Percentiles rank a stretch among this genome's conserved stretches.
Evolutionary conservation across 2,329 filamentous ascomycete genomes (phyloP).

Genomic region (Aspergillus sp.): DNA sequence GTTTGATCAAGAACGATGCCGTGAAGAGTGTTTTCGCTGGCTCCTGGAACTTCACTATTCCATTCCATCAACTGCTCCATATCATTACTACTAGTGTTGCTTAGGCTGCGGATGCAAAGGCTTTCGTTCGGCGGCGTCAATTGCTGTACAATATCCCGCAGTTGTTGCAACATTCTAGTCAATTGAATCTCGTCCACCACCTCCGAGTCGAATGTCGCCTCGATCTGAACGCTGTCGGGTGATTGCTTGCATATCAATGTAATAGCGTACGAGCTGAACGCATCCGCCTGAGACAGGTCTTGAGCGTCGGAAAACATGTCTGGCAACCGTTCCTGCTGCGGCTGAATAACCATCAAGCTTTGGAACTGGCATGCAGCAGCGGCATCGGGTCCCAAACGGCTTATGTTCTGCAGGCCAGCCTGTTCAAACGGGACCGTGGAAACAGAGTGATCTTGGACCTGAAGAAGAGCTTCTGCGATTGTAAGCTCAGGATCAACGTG

Average conservation of each 20-base stretch:
- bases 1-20: constrained; percentile 33
- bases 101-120: neutral
- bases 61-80: neutral
- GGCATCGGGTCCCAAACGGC: constrained; percentile 47
- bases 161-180: neutral
- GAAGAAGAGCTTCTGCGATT: neutral
- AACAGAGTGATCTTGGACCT: neutral
- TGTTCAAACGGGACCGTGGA: constrained; percentile 45
- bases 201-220: neutral
- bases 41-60: neutral
- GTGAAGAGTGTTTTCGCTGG: constrained; percentile 16
- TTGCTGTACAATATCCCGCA: neutral
- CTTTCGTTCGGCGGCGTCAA: neutral
- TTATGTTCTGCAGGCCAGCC: constrained; percentile 47
- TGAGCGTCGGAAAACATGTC: neutral
- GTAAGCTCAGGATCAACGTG: neutral
- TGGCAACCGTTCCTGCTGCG: neutral
- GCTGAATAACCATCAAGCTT: constrained; percentile 36
- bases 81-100: neutral
- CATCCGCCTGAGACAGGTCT: neutral
- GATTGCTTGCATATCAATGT: neutral
- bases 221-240: neutral
- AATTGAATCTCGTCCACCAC: neutral
- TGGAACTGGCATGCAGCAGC: constrained; percentile 39
- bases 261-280: neutral